Conservation (phyloP, 768 basidiomycete species). For the Pulveroboletus sp. region DNA sequence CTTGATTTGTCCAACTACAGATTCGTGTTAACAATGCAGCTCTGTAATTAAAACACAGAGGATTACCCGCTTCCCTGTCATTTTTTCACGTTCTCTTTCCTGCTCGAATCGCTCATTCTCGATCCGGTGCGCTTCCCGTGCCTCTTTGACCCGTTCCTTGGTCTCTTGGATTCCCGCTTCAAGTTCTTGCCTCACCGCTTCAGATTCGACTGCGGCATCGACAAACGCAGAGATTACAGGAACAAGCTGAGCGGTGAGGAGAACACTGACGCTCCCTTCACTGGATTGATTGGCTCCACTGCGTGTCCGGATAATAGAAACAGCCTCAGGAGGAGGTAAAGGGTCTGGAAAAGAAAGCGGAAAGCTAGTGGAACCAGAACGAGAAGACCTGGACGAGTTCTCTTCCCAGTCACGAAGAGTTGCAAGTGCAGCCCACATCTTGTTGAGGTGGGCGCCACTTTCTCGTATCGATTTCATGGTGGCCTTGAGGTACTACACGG, state of each 20-base stretch:
- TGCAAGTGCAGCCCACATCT: constrained; percentile 58
- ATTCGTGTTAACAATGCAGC: constrained; percentile 1
- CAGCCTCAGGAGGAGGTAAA: constrained; percentile 47
- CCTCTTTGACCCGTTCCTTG: constrained; percentile 52
- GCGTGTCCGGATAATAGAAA: constrained; percentile 45
- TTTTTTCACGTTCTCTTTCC: constrained; percentile 54
- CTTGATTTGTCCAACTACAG: constrained; percentile 41
- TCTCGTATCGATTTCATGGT: constrained; percentile 53
- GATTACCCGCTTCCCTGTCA: constrained; percentile 31
- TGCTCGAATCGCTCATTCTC: constrained; percentile 31
- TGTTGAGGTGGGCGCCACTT: constrained; percentile 54
- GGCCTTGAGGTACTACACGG: constrained; percentile 20
- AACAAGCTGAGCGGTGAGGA: constrained; percentile 58
- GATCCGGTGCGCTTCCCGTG: constrained; percentile 43
- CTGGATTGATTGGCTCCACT: constrained; percentile 33
- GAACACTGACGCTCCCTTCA: constrained; percentile 32
- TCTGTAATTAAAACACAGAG: not conserved
- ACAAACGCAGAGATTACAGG: constrained; percentile 64
- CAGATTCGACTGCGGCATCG: constrained; percentile 45
- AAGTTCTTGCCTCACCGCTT: constrained; percentile 53
- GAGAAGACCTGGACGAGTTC: constrained; percentile 17
- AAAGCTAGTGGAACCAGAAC: constrained; percentile 8
- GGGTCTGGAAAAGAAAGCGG: constrained; percentile 54
- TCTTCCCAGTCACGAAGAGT: constrained; percentile 40
- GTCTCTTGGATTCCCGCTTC: constrained; percentile 55